These are phyloP conservation scores for Mrakia hoshinonis DNA, from an alignment of 768 basidiomycete genomes.

Conservation along the genomic window DNA sequence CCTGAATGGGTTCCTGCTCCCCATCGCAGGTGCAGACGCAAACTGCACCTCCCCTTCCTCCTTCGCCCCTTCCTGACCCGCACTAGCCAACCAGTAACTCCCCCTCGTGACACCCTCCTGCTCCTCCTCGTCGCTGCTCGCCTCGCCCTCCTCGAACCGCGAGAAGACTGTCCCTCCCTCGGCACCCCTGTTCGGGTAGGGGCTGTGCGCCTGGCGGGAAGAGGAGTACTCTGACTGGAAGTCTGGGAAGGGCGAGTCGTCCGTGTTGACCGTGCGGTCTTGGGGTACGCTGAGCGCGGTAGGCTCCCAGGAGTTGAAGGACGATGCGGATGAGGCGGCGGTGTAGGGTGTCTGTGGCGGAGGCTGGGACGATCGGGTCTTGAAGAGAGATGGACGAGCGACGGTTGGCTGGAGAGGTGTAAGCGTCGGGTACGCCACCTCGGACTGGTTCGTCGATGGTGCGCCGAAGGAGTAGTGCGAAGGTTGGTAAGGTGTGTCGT, in stretches of 20 bases:
- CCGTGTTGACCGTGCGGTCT: not conserved
- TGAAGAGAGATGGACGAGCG: conserved; percentile 3
- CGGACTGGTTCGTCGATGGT: not conserved
- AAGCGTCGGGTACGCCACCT: not conserved
- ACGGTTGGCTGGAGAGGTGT: not conserved
- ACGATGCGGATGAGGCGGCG: not conserved
- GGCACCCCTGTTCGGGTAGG: not conserved
- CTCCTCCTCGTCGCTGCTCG: not conserved
- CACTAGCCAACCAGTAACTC: conserved; percentile 7
- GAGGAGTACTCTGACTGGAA: conserved; percentile 15
- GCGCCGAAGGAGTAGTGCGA: not conserved
- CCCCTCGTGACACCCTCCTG: not conserved
- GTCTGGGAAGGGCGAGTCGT: not conserved
- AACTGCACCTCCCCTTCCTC: not conserved
- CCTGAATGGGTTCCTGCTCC: not conserved
- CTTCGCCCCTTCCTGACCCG: not conserved
- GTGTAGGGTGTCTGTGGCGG: not conserved
- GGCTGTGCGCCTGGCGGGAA: not conserved
- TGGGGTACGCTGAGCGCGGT: not conserved
- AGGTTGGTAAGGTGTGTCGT: not conserved
- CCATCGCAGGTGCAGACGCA: not conserved
- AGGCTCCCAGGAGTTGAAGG: not conserved
- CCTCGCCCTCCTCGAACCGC: conserved; percentile 2
- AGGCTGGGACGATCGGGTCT: not conserved
- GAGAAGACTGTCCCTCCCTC: not conserved